Evolutionary conservation across 2,329 filamentous ascomycete genomes (phyloP), one percentile per base, ranked within the genome.

Genomic region (Phaeosphaeria sp.): DNA sequence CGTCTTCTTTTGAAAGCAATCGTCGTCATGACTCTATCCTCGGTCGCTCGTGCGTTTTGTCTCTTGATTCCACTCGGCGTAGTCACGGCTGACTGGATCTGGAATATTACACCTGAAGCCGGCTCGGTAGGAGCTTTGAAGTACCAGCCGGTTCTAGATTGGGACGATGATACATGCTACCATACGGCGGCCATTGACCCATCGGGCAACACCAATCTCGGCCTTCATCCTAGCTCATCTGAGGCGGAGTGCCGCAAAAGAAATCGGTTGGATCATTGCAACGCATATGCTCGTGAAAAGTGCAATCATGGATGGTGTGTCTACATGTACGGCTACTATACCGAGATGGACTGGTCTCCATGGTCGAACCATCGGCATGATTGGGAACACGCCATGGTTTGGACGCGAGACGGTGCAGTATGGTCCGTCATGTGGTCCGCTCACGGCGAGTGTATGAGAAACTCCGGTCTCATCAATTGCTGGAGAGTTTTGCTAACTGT

Each of bases 261-360:
- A 17, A 20, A 30, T 10, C 46, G 46, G 23, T 23, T 47, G 4
- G 9, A 18, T 17, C n/a, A 30, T 4, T 30, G 46, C 46, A 47
- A 47, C 22, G 25, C n/a, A n/a, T 47, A 47, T 23, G 46, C 30
- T 17, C 46, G 46, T 23, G 46, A 47, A 18, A 47, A 47, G 21
- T 47, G 46, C 22, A 18, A 47, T 17, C 23, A 47, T n/a, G 46
- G 46, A 1, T 47, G 46, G 46, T 47, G 46, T 23, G 30, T 47
- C 46, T 47, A 47, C 15, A 15, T 47, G 11, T 47, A 47, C 46
- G 46, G 22, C 25, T 47, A 47, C 22, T 47, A 47, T 23, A 30
- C 30, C 13, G 46, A 47, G 23, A 47, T 30, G 23, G 46, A 47
- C 25, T 22, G 30, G 17, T 15, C 22, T 6, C 46, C 25, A 2